Evolutionary conservation across 108 stramenopile species (phyloP).

Genomic region (Cylindrotheca closterium): DNA sequence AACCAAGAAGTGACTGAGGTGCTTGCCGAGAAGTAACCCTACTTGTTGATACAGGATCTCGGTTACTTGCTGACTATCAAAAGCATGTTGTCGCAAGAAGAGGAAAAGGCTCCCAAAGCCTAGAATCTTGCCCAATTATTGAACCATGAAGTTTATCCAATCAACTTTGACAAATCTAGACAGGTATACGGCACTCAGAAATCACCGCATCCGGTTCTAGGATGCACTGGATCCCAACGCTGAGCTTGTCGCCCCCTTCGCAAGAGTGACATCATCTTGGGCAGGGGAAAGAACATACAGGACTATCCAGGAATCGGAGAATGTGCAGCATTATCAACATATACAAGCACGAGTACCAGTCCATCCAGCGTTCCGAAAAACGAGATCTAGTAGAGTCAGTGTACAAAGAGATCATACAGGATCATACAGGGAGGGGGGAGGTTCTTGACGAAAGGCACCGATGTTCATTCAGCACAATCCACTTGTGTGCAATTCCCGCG

Average conservation of each 20-base stretch:
- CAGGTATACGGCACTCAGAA: neutral
- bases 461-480: no score
- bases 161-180: no score
- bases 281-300: constrained; percentile 2
- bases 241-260: neutral
- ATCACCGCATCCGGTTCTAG: neutral
- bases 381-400: neutral
- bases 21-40: no score
- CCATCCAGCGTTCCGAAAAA: neutral
- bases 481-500: no score
- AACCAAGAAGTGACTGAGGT: no score
- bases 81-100: neutral
- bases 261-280: constrained; percentile 5
- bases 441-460: neutral
- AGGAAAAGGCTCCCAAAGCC: neutral
- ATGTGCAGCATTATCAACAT: neutral
- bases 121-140: no score
- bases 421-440: neutral
- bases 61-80: neutral
- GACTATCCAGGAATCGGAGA: constrained; percentile 6
- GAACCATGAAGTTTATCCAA: no score
- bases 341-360: constrained; percentile 7
- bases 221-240: neutral
- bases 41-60: no score
- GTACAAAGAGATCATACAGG: neutral